A percentile compares a stretch with the other conserved stretches of the same genome.
Evolutionary conservation across 371 early-diverging fungal genomes (phyloP).

Genomic region (Zychaea mexicana): DNA sequence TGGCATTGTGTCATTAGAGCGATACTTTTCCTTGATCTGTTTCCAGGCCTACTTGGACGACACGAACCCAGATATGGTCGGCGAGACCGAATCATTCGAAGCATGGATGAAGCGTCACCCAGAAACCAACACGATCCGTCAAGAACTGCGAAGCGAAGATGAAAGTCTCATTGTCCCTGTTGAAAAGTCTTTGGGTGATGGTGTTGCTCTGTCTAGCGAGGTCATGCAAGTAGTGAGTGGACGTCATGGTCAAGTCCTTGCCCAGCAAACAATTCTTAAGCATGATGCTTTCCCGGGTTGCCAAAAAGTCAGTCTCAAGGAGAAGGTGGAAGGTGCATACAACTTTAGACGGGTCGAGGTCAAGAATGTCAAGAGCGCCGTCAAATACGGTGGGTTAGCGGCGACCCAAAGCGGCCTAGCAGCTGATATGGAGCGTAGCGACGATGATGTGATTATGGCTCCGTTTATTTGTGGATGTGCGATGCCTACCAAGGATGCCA

Average conservation of each 20-base stretch:
- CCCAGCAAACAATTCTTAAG: slow-evolving; percentile 68
- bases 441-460: slow-evolving; percentile 24
- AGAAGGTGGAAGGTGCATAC: slow-evolving; percentile 70
- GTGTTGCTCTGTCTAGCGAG: slow-evolving; percentile 66
- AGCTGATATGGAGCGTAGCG: slow-evolving; percentile 37
- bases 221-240: slow-evolving; percentile 61
- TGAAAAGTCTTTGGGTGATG: slow-evolving; percentile 60
- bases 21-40: slow-evolving; percentile 68
- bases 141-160: slow-evolving; percentile 46
- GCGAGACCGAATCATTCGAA: slow-evolving; percentile 56
- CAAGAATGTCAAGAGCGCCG: slow-evolving; percentile 39
- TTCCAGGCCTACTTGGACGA: slow-evolving; percentile 61
- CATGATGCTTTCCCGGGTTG: slow-evolving; percentile 75
- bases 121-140: slow-evolving; percentile 61
- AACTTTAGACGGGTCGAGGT: slow-evolving; percentile 65
- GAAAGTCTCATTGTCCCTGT: slow-evolving; percentile 55
- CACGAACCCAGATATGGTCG: slow-evolving; percentile 37
- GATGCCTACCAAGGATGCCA: slow-evolving; percentile 69
- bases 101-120: slow-evolving; percentile 63
- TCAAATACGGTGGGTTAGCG: slow-evolving; percentile 47
- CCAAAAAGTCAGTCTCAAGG: slow-evolving; percentile 66
- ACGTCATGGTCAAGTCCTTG: slow-evolving; percentile 66
- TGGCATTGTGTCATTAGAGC: slow-evolving; percentile 48
- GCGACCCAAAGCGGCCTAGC: slow-evolving; percentile 51
- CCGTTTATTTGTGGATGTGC: slow-evolving; percentile 64